Conservation (phyloP, 1,139 yeast species). For the Magnusiomyces paraingens region DNA sequence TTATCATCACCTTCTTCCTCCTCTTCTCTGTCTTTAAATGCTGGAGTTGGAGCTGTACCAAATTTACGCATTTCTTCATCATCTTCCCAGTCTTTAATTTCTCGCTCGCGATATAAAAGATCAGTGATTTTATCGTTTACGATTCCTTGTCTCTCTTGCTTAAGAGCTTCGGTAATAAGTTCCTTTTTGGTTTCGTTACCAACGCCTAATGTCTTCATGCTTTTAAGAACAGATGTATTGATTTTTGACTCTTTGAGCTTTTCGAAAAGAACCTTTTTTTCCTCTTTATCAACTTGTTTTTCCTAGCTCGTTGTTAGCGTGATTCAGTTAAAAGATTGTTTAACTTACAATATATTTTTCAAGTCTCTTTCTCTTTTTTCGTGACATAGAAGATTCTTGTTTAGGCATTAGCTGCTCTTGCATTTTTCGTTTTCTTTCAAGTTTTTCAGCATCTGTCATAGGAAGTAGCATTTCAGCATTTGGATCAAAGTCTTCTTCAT, state of each 20-base stretch:
- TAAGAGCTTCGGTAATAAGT: conserved; percentile 66
- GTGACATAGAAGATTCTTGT: conserved; percentile 59
- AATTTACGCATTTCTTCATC: conserved; percentile 26
- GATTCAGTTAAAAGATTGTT: conserved; percentile 11
- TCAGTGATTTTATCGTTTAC: conserved; percentile 58
- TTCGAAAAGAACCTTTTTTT: conserved; percentile 67
- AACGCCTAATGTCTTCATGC: conserved; percentile 70
- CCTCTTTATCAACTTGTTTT: conserved; percentile 85
- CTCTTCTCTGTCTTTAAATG: conserved; percentile 19
- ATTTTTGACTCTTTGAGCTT: conserved; percentile 60
- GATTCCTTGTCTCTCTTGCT: conserved; percentile 66
- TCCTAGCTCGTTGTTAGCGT: conserved; percentile 39
- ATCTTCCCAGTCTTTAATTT: conserved; percentile 57
- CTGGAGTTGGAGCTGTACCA: neutral
- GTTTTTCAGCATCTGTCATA: conserved; percentile 48
- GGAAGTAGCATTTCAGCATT: conserved; percentile 57
- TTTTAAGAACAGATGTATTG: conserved; percentile 61
- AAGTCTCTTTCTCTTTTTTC: conserved; percentile 60
- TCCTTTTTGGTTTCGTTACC: conserved; percentile 70
- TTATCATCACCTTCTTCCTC: conserved; percentile 21
- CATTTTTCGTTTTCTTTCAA: conserved; percentile 57
- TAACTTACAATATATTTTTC: conserved; percentile 39
- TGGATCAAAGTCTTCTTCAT: conserved; percentile 38
- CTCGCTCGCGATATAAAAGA: conserved; percentile 63
- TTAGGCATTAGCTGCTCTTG: conserved; percentile 51